Evolutionary conservation across 2,329 filamentous ascomycete genomes (phyloP).

Genomic region (Cladophialophora carrionii): DNA sequence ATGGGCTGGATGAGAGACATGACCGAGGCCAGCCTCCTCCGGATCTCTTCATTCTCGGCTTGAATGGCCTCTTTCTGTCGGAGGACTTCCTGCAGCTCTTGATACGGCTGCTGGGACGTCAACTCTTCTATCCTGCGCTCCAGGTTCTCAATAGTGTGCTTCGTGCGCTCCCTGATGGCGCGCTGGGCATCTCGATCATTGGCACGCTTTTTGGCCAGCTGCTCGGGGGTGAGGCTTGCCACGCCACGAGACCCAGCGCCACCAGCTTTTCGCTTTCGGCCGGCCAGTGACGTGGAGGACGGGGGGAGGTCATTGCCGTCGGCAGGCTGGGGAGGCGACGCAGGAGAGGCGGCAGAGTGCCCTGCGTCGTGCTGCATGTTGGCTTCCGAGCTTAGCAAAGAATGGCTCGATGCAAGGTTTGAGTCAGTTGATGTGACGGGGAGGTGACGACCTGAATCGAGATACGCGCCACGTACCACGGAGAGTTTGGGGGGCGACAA

Average conservation of each 20-base stretch:
- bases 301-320: conserved; percentile 17
- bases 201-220: conserved; percentile 85
- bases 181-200: conserved; percentile 89
- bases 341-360: conserved; percentile 18
- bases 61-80: conserved; percentile 76
- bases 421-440: conserved; percentile 14
- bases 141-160: conserved; percentile 74
- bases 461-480: not conserved
- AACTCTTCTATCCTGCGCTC: conserved; percentile 74
- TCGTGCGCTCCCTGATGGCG: conserved; percentile 80
- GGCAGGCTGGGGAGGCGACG: conserved; percentile 24
- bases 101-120: conserved; percentile 77
- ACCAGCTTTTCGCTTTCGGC: conserved; percentile 49
- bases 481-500: not conserved
- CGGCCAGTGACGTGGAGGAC: conserved; percentile 29
- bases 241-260: conserved; percentile 68
- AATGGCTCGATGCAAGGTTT: conserved; percentile 19
- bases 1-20: conserved; percentile 58
- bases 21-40: conserved; percentile 67
- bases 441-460: conserved; percentile 12
- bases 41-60: conserved; percentile 78
- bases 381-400: conserved; percentile 20
- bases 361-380: conserved; percentile 30
- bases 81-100: conserved; percentile 76
- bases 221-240: conserved; percentile 82